phyloP scores from a whole-genome alignment of 768 basidiomycete genomes.

The Pholiota microspora region DNA sequence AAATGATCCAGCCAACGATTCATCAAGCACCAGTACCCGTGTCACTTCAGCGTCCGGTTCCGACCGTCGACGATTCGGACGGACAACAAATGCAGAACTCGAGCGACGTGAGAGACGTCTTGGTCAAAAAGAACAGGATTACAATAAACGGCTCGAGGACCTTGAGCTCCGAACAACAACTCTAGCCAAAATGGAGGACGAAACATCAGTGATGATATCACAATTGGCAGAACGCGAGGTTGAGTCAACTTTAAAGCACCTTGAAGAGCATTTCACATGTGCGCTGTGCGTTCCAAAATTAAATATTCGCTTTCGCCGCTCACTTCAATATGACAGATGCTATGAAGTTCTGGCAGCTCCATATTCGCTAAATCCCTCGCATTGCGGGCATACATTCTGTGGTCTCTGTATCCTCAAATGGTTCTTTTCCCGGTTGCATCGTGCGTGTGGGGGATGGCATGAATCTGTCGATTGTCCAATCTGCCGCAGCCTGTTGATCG shows the following conservation, averaged over 20 bases:
- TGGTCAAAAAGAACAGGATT: slow-evolving; percentile 37
- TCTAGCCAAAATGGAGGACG: slow-evolving; percentile 39
- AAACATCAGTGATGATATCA: slow-evolving; percentile 37
- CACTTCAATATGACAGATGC: slow-evolving; percentile 39
- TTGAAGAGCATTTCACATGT: slow-evolving; percentile 67
- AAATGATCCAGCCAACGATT: slow-evolving; percentile 17
- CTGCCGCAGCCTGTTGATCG: slow-evolving; percentile 53
- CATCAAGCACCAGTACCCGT: slow-evolving; percentile 9
- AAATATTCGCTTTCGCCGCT: neutral
- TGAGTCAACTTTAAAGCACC: slow-evolving; percentile 42
- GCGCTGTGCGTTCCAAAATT: slow-evolving; percentile 44
- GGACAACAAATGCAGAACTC: slow-evolving; percentile 39
- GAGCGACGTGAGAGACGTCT: slow-evolving; percentile 35
- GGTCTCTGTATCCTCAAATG: slow-evolving; percentile 64
- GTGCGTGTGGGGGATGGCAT: slow-evolving; percentile 65
- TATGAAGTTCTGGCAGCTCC: slow-evolving; percentile 66
- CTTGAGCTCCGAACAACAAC: slow-evolving; percentile 39
- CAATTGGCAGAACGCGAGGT: slow-evolving; percentile 41
- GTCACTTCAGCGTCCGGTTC: slow-evolving; percentile 20
- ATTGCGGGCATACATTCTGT: slow-evolving; percentile 71
- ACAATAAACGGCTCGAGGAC: slow-evolving; percentile 31
- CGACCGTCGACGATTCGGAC: slow-evolving; percentile 35
- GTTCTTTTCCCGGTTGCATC: slow-evolving; percentile 67
- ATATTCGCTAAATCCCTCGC: slow-evolving; percentile 48
- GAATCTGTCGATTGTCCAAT: slow-evolving; percentile 66